A percentile compares a stretch with the other conserved stretches of the same genome.
These are phyloP conservation scores for Tetrapisispora iriomotensis DNA, from an alignment of 805 yeast species.

Conservation along the genomic window DNA sequence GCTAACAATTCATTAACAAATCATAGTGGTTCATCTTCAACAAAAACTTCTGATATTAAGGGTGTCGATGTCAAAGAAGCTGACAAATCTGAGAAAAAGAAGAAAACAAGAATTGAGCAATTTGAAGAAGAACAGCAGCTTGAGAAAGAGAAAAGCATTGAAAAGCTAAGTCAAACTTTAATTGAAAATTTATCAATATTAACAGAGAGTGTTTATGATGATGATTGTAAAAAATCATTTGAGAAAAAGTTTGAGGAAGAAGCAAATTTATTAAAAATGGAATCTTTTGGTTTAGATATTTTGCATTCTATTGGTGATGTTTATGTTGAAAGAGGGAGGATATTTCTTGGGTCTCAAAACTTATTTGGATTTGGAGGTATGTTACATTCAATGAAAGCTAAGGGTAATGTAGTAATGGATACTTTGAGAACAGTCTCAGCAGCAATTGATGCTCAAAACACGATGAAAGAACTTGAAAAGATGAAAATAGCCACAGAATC, in stretches of 20 bases:
- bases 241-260: slow-evolving; percentile 60
- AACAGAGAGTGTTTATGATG: slow-evolving; percentile 54
- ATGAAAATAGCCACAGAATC: slow-evolving; percentile 45
- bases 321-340: slow-evolving; percentile 54
- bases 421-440: slow-evolving; percentile 60
- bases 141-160: slow-evolving; percentile 57
- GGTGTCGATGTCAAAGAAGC: neutral
- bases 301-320: slow-evolving; percentile 66
- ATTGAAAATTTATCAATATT: slow-evolving; percentile 42
- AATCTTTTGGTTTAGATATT: slow-evolving; percentile 76
- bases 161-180: slow-evolving; percentile 50
- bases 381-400: slow-evolving; percentile 62
- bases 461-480: slow-evolving; percentile 63
- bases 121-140: slow-evolving; percentile 68
- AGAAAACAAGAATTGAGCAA: slow-evolving; percentile 41
- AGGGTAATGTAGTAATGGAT: slow-evolving; percentile 63
- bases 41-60: no score
- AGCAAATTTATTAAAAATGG: slow-evolving; percentile 73
- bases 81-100: slow-evolving; percentile 24
- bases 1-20: no score
- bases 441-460: slow-evolving; percentile 70
- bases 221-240: slow-evolving; percentile 55
- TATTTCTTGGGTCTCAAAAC: slow-evolving; percentile 55
- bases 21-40: no score
- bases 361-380: slow-evolving; percentile 62